Percentiles rank a stretch among this genome's conserved stretches.
phyloP scores from a whole-genome alignment of 2,329 filamentous ascomycete genomes.

The Nectriaceae sp. region DNA sequence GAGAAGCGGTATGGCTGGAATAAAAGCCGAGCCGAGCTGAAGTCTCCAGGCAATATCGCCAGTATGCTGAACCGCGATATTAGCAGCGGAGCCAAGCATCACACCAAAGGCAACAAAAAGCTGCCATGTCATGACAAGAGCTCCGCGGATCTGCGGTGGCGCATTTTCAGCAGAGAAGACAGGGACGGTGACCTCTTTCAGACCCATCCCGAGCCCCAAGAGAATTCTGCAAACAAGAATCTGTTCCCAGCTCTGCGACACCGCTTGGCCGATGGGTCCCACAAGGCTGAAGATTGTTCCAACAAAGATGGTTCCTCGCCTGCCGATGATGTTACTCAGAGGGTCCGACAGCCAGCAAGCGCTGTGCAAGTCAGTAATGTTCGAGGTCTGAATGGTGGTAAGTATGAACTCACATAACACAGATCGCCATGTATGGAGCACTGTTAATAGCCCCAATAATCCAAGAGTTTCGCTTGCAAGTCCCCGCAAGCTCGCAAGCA shows the following conservation, averaged over 20 bases:
- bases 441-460: not conserved
- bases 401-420: not conserved
- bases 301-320: not conserved
- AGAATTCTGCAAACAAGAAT: not conserved
- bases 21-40: conserved; percentile 59
- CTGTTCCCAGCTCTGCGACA: not conserved
- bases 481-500: not conserved
- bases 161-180: not conserved
- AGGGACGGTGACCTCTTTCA: not conserved
- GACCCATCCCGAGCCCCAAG: not conserved
- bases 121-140: not conserved
- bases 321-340: not conserved
- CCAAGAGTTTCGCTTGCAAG: not conserved
- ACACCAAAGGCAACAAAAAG: not conserved
- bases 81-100: conserved; percentile 47
- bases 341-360: not conserved
- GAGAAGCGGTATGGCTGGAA: conserved; percentile 50
- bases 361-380: not conserved
- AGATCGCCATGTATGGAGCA: not conserved
- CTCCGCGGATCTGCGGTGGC: not conserved
- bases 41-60: conserved; percentile 58
- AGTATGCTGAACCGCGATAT: conserved; percentile 54
- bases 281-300: not conserved
- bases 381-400: too few relatives aligned
- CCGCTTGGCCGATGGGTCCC: not conserved